phyloP scores from a whole-genome alignment of 345 rosid species.

The Brassica carinata region DNA sequence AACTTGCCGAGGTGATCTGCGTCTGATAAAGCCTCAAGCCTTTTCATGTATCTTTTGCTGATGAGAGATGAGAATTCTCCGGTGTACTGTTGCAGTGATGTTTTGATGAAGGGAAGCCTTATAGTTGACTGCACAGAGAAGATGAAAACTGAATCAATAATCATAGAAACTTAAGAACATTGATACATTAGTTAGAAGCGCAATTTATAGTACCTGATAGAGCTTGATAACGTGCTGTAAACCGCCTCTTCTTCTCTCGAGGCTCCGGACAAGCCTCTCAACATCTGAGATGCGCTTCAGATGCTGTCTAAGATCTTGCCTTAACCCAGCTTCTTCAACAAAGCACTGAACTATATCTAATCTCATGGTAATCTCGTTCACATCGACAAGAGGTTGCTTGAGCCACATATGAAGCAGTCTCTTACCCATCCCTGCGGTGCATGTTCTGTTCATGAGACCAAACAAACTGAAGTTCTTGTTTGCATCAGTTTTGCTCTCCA shows the following conservation, averaged over 20 bases:
- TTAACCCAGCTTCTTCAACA: conserved; percentile 85
- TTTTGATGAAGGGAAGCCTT: conserved; percentile 81
- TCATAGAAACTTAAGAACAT: neutral
- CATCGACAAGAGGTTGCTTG: conserved; percentile 88
- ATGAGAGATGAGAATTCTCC: conserved; percentile 72
- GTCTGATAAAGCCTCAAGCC: conserved; percentile 56
- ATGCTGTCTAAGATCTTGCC: conserved; percentile 93
- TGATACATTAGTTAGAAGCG: neutral
- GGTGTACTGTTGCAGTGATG: conserved; percentile 62
- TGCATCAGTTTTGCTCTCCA: conserved; percentile 94
- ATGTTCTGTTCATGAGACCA: conserved; percentile 98
- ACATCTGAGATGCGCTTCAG: conserved; percentile 85
- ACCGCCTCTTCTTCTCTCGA: conserved; percentile 76
- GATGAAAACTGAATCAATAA: conserved; percentile 24
- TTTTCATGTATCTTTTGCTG: conserved; percentile 64
- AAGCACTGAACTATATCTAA: conserved; percentile 90
- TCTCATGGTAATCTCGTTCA: conserved; percentile 69
- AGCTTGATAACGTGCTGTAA: conserved; percentile 89
- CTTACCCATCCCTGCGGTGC: conserved; percentile 98
- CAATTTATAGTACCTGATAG: conserved; percentile 61
- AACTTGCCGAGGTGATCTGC: conserved; percentile 80
- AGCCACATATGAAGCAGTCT: conserved; percentile 95
- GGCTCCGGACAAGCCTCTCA: conserved; percentile 67
- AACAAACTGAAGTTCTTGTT: conserved; percentile 93
- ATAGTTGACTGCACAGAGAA: conserved; percentile 70